These are phyloP conservation scores for Pseudogymnoascus sp. DNA, from an alignment of 2,329 filamentous ascomycete species.

Conservation along the genomic window DNA sequence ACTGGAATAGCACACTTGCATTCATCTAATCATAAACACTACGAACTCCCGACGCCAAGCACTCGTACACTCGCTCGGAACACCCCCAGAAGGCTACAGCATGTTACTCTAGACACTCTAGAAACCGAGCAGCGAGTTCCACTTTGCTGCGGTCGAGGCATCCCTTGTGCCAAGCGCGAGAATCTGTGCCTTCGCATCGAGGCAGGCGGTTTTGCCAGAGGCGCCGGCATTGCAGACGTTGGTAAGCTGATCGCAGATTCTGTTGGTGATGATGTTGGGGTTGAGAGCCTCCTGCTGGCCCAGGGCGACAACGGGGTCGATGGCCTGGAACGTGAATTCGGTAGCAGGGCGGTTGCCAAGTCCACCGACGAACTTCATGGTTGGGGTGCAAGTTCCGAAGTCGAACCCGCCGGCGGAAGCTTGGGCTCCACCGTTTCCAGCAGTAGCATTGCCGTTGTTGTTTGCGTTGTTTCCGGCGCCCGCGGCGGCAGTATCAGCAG, in stretches of 20 bases:
- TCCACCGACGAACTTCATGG: slow-evolving; percentile 48
- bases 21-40: slow-evolving; percentile 4
- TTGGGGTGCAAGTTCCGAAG: slow-evolving; percentile 41
- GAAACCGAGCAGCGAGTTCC: slow-evolving; percentile 31
- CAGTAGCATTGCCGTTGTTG: slow-evolving; percentile 10
- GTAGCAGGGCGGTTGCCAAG: slow-evolving; percentile 40
- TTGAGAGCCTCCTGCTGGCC: slow-evolving; percentile 60
- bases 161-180: slow-evolving; percentile 40
- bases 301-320: slow-evolving; percentile 49
- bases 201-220: slow-evolving; percentile 47
- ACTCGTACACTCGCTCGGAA: background rate
- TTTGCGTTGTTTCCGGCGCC: slow-evolving; percentile 13
- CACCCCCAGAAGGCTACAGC: background rate
- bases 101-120: background rate
- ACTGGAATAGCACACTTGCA: background rate
- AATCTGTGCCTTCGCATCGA: slow-evolving; percentile 44
- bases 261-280: slow-evolving; percentile 66
- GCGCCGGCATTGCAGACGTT: slow-evolving; percentile 57
- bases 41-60: slow-evolving; percentile 1
- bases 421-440: background rate
- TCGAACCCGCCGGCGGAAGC: slow-evolving; percentile 30
- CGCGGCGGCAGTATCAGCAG: slow-evolving; percentile 9
- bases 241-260: slow-evolving; percentile 58
- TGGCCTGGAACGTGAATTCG: slow-evolving; percentile 61
- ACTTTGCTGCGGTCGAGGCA: slow-evolving; percentile 39